Evolutionary conservation across 306 rosid genomes (phyloP), one percentile per base, ranked within the genome.

Genomic region (Quercus suber): DNA sequence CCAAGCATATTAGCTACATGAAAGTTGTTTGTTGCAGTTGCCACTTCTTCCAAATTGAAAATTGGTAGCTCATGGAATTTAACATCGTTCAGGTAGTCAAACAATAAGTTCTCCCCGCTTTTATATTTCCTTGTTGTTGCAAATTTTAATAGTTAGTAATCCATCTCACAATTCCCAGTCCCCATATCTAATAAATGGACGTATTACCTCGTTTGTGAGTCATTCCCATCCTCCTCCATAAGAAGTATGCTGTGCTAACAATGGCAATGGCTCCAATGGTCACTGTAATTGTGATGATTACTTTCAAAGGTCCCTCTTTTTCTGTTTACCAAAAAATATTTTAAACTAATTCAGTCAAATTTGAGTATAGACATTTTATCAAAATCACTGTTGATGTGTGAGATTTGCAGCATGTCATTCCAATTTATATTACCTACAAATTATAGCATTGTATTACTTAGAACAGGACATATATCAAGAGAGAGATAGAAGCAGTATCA

Each of bases 11-110:
- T 77, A 1, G 23, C 17, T 41, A 3, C 5, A 14, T 63, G 74
- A 17, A 82, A 72, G 3, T 64, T 25, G 7, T 76, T 63, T 15
- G 78, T 76, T 25, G 85, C 71, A 64, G 8, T 53, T 37, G 35
- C 77, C 1, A 79, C 8, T 51, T 43, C 25, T 9, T 58, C 52
- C 49, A 59, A 45, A 14, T 15, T 63, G 53, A 19, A 77, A 49
- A 77, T 28, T 3, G 75, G 80, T 1, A 77, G 23, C 68, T 79
- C 73, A 0, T 45, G 18, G 5, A 59, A 45, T 79, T 71, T 59
- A 31, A 17, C 63, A 0, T 69, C 28, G 13, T 41, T 73, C 65
- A 15, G 5, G 23, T 30, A 20, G 10, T 27, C 53, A 45, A 45
- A 45, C 4, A 9, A 6, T 20, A 67, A 64, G 68, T 30, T 30